Evolutionary conservation across 257 asterid species (phyloP), one percentile per base, ranked within the genome.

Genomic region (Echites panduratus): DNA sequence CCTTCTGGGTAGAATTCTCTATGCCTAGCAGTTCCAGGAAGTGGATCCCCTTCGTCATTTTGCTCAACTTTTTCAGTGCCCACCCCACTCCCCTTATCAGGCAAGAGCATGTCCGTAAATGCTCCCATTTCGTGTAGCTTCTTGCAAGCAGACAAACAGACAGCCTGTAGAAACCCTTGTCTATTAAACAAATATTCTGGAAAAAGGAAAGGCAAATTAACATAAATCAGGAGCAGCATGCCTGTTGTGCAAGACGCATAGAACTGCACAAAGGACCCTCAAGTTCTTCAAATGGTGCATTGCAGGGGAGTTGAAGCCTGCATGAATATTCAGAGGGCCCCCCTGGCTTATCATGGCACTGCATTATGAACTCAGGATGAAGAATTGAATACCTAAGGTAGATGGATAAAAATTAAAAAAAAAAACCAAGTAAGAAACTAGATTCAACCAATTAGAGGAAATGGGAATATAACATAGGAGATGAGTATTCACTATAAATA

Each of bases 71-170:
- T 90, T 54, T 95, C 95, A 6, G 77, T 73, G 73, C 87, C 93
- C 54, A 71, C 92, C 70, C 88, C 95, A 61, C 80, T 81, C 80
- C 99, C 99, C 88, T 92, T 95, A 84, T 95, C 99, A 43, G 99
- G 99, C 84, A 95, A 85, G 66, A 95, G 90, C 99, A 95, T 92
- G 80, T 95, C 99, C n/a, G 99, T 92, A 85, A 95, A 92, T 73
- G 99, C 98, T 54, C 99, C 99, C 99, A 92, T 90, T 87, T 95
- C 97, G 73, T 95, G 99, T 61, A 95, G 97, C 84, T 95, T 95
- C 88, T 92, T 95, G 89, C 99, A 95, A 82, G 98, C 99, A 85
- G 89, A 90, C 83, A 95, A 89, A 83, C 99, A 95, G 79, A 87
- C 99, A 75, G 98, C 96, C 99, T 95, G 85, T 78, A 82, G 41